These are phyloP conservation scores for Cutaneotrichosporon daszewskae DNA, from an alignment of 1,284 basidiomycete species.

Conservation along the genomic window DNA sequence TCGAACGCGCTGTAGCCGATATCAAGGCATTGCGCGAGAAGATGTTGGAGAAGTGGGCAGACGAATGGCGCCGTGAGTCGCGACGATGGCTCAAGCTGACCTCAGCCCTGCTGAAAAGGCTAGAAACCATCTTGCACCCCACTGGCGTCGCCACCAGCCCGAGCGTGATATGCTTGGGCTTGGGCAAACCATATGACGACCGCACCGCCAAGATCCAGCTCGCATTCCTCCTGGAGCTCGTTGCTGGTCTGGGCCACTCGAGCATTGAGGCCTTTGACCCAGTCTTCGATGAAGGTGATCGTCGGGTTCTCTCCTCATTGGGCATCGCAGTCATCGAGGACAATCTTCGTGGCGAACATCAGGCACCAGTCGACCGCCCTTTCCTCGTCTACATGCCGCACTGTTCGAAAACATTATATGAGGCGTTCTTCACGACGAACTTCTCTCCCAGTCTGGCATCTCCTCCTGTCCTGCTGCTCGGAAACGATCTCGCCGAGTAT, in stretches of 20 bases:
- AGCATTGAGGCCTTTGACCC: constrained; percentile 35
- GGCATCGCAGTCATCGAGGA: constrained; percentile 23
- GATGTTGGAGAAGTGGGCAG: constrained; percentile 37
- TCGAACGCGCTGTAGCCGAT: constrained; percentile 17
- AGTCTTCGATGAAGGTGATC: constrained; percentile 33
- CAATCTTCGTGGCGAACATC: constrained; percentile 30
- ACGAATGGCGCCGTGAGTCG: constrained; percentile 28
- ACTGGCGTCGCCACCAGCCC: background rate
- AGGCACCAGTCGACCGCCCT: constrained; percentile 10
- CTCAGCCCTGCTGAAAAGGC: constrained; percentile 1
- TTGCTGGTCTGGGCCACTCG: constrained; percentile 8
- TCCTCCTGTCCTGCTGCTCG: constrained; percentile 27
- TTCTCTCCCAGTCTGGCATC: constrained; percentile 17
- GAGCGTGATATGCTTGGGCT: constrained; percentile 34
- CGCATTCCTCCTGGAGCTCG: constrained; percentile 24
- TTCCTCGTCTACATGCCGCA: constrained; percentile 42
- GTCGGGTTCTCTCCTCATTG: constrained; percentile 19
- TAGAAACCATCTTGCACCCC: background rate
- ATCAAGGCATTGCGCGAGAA: constrained; percentile 32
- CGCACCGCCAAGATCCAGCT: constrained; percentile 44
- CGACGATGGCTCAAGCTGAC: background rate
- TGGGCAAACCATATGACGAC: constrained; percentile 35
- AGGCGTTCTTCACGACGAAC: constrained; percentile 31
- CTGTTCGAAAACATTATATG: constrained; percentile 38
- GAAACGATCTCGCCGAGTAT: constrained; percentile 42